These are phyloP conservation scores for Fonsecaea monophora DNA, from an alignment of 2,329 filamentous ascomycete species.

Conservation along the genomic window DNA sequence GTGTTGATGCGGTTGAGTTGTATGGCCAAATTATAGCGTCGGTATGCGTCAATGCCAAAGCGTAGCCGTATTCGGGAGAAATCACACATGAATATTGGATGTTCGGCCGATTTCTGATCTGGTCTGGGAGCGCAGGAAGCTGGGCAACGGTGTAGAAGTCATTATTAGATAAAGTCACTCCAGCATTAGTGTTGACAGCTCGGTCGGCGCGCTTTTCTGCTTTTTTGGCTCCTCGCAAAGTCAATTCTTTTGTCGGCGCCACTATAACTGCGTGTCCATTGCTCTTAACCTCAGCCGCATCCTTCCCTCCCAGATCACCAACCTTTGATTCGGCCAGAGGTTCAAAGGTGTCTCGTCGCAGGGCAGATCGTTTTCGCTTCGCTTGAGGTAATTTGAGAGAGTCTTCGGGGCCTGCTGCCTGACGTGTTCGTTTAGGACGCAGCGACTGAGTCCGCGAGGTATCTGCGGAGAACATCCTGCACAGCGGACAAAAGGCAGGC, in stretches of 20 bases:
- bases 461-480: slow-evolving; percentile 43
- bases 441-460: slow-evolving; percentile 35
- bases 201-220: slow-evolving; percentile 44
- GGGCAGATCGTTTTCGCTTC: slow-evolving; percentile 55
- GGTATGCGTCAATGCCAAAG: slow-evolving; percentile 78
- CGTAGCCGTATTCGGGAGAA: slow-evolving; percentile 71
- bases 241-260: slow-evolving; percentile 45
- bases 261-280: slow-evolving; percentile 33
- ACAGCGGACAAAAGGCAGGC: slow-evolving; percentile 7
- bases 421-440: slow-evolving; percentile 43
- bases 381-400: slow-evolving; percentile 53
- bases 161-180: slow-evolving; percentile 68
- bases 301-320: slow-evolving; percentile 40
- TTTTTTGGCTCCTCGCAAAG: slow-evolving; percentile 49
- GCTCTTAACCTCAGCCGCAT: slow-evolving; percentile 37
- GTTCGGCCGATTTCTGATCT: slow-evolving; percentile 69
- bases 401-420: slow-evolving; percentile 50
- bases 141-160: slow-evolving; percentile 85
- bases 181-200: slow-evolving; percentile 40
- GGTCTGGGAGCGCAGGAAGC: slow-evolving; percentile 80
- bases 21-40: slow-evolving; percentile 94
- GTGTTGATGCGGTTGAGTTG: slow-evolving; percentile 62
- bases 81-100: slow-evolving; percentile 67
- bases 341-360: slow-evolving; percentile 48
- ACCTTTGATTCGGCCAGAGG: slow-evolving; percentile 37